A percentile compares a stretch with the other conserved stretches of the same genome.
Evolutionary conservation across 805 yeast species (phyloP).

Genomic region (Scheffersomyces coipomensis): DNA sequence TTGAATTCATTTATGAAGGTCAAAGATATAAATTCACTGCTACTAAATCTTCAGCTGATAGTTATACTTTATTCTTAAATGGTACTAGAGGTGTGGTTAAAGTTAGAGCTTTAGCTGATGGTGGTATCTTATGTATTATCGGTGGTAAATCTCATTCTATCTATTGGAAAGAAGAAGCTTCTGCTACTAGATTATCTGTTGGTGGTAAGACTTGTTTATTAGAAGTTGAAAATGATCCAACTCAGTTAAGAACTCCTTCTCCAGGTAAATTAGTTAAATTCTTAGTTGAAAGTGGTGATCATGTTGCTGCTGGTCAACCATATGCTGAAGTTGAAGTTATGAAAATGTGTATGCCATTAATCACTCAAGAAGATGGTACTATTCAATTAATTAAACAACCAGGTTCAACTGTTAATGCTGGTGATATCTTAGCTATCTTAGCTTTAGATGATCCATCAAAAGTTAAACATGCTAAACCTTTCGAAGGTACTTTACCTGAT

Average conservation of each 20-base stretch:
- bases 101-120: conserved; percentile 87
- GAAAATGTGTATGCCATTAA: conserved; percentile 99
- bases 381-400: conserved; percentile 95
- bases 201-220: conserved; percentile 92
- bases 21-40: conserved; percentile 92
- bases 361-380: conserved; percentile 90
- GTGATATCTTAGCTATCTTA: conserved; percentile 93
- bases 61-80: conserved; percentile 86
- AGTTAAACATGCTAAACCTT: conserved; percentile 95
- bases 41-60: conserved; percentile 84
- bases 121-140: conserved; percentile 83
- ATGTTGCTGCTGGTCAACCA: conserved; percentile 85
- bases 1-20: conserved; percentile 95
- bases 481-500: conserved; percentile 89
- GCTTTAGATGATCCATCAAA: conserved; percentile 95
- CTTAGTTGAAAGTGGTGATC: conserved; percentile 94
- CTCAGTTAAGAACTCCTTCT: conserved; percentile 97
- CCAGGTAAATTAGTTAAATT: conserved; percentile 97
- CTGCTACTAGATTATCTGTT: conserved; percentile 91
- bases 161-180: conserved; percentile 97
- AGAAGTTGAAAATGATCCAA: conserved; percentile 96
- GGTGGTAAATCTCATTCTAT: conserved; percentile 94
- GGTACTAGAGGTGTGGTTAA: conserved; percentile 90
- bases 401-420: conserved; percentile 94
- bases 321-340: conserved; percentile 98